A percentile compares a stretch with the other conserved stretches of the same genome.
These are phyloP conservation scores for Cochlearia excelsa DNA, from an alignment of 345 rosid species.

Conservation along the genomic window DNA sequence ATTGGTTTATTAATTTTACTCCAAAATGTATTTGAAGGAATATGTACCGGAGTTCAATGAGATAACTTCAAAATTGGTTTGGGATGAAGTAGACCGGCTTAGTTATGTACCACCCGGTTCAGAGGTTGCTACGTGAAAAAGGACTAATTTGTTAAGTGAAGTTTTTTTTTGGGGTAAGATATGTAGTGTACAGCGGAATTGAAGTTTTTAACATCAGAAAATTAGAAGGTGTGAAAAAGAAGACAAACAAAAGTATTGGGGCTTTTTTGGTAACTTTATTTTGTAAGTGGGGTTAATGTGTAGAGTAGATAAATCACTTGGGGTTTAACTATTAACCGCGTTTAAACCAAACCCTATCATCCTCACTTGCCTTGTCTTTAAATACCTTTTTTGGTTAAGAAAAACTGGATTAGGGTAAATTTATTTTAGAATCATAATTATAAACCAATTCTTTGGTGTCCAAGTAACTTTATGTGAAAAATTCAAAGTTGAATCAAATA, in stretches of 20 bases:
- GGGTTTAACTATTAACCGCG: conserved; percentile 24
- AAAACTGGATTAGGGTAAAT: not conserved
- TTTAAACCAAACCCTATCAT: not conserved
- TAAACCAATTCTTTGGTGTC: conserved; percentile 2
- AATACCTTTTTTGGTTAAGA: not conserved
- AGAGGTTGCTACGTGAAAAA: conserved; percentile 47
- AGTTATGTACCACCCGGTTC: conserved; percentile 54
- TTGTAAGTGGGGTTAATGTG: conserved; percentile 20
- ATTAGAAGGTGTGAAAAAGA: not conserved
- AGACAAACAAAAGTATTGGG: conserved; percentile 17
- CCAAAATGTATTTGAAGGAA: conserved; percentile 46
- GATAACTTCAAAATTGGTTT: conserved; percentile 67
- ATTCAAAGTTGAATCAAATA: no score
- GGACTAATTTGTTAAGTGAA: not conserved
- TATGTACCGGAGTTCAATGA: conserved; percentile 76
- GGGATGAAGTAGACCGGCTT: conserved; percentile 79
- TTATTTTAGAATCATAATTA: not conserved
- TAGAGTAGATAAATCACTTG: conserved; percentile 26
- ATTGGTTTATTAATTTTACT: not conserved
- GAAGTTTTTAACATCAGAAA: conserved; percentile 12
- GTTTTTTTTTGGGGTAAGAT: not conserved
- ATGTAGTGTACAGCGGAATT: conserved; percentile 31
- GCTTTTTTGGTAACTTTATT: conserved; percentile 18
- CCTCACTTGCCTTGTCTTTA: conserved; percentile 11
- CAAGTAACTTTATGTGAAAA: no score